These are phyloP conservation scores for Termitomyces sp. DNA, from an alignment of 768 basidiomycete species.

Conservation along the genomic window DNA sequence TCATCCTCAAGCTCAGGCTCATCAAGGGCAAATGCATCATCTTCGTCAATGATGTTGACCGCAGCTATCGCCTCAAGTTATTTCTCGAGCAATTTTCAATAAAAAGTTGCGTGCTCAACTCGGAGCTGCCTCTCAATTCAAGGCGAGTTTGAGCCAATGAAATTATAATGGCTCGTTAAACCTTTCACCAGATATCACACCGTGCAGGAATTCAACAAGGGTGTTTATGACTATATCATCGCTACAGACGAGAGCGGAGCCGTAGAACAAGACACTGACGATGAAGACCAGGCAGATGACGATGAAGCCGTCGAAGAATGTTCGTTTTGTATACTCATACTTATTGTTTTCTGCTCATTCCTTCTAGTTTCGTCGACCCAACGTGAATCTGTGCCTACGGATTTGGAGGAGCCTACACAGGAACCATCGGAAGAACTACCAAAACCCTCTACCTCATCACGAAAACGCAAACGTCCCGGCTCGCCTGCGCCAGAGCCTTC, in stretches of 20 bases:
- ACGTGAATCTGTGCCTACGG: constrained; percentile 28
- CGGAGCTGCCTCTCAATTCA: constrained; percentile 92
- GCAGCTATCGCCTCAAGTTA: constrained; percentile 93
- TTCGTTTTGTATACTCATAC: constrained; percentile 13
- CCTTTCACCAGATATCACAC: constrained; percentile 70
- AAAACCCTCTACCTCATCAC: constrained; percentile 16
- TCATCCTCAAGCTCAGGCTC: constrained; percentile 93
- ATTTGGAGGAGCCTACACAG: constrained; percentile 15
- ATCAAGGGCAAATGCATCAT: constrained; percentile 95
- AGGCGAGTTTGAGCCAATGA: constrained; percentile 38
- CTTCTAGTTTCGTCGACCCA: constrained; percentile 52
- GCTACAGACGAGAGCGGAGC: constrained; percentile 88
- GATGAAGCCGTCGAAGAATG: constrained; percentile 35
- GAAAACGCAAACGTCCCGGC: constrained; percentile 56
- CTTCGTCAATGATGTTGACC: constrained; percentile 95
- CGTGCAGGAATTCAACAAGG: constrained; percentile 98
- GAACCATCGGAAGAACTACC: constrained; percentile 2
- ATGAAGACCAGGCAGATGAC: constrained; percentile 37
- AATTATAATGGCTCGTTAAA: neutral
- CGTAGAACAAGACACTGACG: constrained; percentile 36
- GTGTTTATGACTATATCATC: constrained; percentile 97
- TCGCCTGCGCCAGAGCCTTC: constrained; percentile 30
- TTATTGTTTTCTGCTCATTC: neutral
- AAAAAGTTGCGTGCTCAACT: constrained; percentile 93
- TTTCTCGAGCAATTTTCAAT: constrained; percentile 98